Conservation (phyloP, 495 filamentous ascomycete species). For the Pseudomonodictys pantanalensis region DNA sequence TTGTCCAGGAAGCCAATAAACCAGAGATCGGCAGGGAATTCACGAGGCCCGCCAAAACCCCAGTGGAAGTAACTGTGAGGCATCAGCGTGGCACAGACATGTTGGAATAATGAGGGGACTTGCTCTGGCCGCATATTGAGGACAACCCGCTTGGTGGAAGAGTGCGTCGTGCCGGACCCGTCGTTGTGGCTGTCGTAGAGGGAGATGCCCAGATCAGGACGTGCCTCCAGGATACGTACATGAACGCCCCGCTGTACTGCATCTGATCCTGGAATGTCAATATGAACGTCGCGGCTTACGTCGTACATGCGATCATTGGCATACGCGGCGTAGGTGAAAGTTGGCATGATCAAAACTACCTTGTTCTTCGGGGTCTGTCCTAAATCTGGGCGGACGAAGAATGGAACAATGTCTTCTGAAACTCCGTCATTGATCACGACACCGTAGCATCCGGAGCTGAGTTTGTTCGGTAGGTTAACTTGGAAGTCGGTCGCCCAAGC, state of each 20-base stretch:
- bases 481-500: slow-evolving; percentile 10
- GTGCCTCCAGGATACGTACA: not conserved
- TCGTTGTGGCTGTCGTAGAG: slow-evolving; percentile 36
- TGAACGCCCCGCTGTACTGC: not conserved
- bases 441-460: slow-evolving; percentile 22
- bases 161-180: slow-evolving; percentile 30
- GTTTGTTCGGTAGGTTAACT: slow-evolving; percentile 1
- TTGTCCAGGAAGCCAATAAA: slow-evolving; percentile 37
- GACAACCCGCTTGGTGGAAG: slow-evolving; percentile 30
- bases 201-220: slow-evolving; percentile 35
- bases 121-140: slow-evolving; percentile 35
- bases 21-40: slow-evolving; percentile 38
- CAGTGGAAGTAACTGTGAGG: slow-evolving; percentile 31
- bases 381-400: not conserved
- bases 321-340: slow-evolving; percentile 37
- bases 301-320: slow-evolving; percentile 39
- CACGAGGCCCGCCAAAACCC: slow-evolving; percentile 36
- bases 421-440: slow-evolving; percentile 19
- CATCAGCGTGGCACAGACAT: not conserved
- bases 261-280: not conserved
- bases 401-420: slow-evolving; percentile 10
- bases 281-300: slow-evolving; percentile 20
- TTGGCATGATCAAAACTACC: slow-evolving; percentile 31
- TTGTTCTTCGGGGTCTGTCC: not conserved
- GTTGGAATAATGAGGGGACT: not conserved